These are phyloP conservation scores for Potentilla sterilis DNA, from an alignment of 306 rosid species.

Conservation along the genomic window DNA sequence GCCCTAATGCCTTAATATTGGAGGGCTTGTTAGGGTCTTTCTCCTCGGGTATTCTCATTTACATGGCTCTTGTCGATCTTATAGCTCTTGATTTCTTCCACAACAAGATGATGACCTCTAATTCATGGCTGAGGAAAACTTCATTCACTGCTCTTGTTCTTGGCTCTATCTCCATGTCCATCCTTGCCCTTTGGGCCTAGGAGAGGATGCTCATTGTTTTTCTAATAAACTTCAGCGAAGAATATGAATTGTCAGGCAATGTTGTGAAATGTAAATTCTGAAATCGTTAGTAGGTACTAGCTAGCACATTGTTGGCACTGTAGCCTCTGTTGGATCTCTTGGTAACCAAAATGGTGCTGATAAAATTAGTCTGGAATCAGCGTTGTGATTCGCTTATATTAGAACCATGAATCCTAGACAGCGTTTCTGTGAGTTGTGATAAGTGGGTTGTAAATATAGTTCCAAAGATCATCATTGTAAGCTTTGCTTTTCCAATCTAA, in stretches of 20 bases:
- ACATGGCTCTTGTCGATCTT: constrained; percentile 95
- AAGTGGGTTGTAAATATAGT: background rate
- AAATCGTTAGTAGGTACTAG: background rate
- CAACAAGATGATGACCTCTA: constrained; percentile 74
- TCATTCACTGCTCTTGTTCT: constrained; percentile 72
- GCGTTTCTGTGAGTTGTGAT: background rate
- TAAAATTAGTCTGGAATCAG: background rate
- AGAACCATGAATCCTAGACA: background rate
- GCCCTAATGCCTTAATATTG: constrained; percentile 73
- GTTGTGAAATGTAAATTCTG: constrained; percentile 2
- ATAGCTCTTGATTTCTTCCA: constrained; percentile 90
- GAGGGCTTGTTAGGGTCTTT: constrained; percentile 85
- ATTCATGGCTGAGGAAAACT: constrained; percentile 45
- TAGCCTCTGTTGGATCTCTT: background rate
- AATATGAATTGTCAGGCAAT: background rate
- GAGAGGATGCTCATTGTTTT: background rate
- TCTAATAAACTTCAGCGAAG: background rate
- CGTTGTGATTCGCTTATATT: background rate
- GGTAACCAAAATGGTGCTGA: background rate
- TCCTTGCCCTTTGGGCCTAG: constrained; percentile 91
- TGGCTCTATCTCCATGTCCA: constrained; percentile 82
- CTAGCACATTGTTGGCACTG: constrained; percentile 1
- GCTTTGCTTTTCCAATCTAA: background rate
- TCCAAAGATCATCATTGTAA: background rate
- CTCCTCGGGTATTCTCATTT: constrained; percentile 83